These are phyloP conservation scores for Naganishia antarctica DNA, from an alignment of 768 basidiomycete species.

Conservation along the genomic window DNA sequence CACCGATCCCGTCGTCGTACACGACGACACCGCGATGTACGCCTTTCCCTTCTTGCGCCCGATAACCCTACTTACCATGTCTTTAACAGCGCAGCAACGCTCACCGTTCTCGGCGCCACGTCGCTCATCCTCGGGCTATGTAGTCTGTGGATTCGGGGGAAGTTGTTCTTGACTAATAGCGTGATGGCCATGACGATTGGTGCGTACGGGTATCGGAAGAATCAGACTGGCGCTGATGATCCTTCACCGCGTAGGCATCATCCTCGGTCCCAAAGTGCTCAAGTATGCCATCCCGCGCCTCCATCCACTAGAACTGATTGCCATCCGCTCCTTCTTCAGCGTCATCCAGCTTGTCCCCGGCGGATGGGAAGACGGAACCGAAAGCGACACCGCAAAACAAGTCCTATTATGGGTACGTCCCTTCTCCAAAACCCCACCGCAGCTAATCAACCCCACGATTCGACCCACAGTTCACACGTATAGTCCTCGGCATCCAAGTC, in stretches of 20 bases:
- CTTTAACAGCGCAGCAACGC: conserved; percentile 3
- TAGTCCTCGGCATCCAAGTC: conserved; percentile 52
- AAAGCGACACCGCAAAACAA: conserved; percentile 25
- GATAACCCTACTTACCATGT: background rate
- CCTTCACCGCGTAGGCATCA: conserved; percentile 31
- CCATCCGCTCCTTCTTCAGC: conserved; percentile 17
- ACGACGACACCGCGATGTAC: conserved; percentile 5
- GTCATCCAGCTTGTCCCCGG: conserved; percentile 29
- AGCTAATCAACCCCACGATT: background rate
- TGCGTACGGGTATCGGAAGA: conserved; percentile 1
- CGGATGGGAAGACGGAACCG: conserved; percentile 28
- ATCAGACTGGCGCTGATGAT: too few species aligned
- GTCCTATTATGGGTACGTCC: conserved; percentile 29
- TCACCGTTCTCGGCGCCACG: conserved; percentile 11
- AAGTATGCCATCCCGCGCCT: conserved; percentile 21
- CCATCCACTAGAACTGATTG: too few species aligned
- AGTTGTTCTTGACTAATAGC: conserved; percentile 29
- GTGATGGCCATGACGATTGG: conserved; percentile 31
- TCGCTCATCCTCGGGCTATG: conserved; percentile 30
- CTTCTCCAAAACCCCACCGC: background rate
- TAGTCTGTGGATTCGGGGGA: conserved; percentile 28
- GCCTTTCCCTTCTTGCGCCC: background rate
- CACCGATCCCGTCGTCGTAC: background rate
- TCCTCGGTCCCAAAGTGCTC: conserved; percentile 27
- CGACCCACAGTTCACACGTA: conserved; percentile 34